Evolutionary conservation across 2,329 filamentous ascomycete species (phyloP), one percentile per base, ranked within the genome.

Genomic region (Fusarium albidum): DNA sequence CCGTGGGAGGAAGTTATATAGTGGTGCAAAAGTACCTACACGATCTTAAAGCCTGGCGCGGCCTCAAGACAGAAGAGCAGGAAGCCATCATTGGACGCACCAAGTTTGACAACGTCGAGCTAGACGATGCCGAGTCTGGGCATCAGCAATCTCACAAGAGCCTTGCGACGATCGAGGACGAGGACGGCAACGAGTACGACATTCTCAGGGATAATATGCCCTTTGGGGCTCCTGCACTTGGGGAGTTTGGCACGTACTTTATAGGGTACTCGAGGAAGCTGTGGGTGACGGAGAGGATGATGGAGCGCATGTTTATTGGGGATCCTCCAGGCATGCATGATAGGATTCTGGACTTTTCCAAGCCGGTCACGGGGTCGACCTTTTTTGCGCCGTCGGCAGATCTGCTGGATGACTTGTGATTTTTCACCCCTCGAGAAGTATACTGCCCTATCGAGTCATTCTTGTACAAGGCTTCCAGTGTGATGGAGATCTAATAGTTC

Each of bases 171-270:
- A 78, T 86, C 31, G 75, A 79, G 37, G 79, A 82, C 49, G 77
- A 79, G 4, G 52, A 75, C 8, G 82, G 81, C 1, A 68, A 73
- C 8, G 82, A 85, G 66, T 70, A 81, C 55, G 77, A 75, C 29
- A 83, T 85, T 33, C 69, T 85, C 3, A 74, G 83, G 0, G 82
- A 85, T 51, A 86, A 85, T 55, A 85, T 85, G 83, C 82, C 83
- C 0, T 85, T 85, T 66, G 83, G 82, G 0, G 79, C 78, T 0
- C 82, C 82, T 0, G 79, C 75, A 0, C 65, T 72, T 0, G 76
- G 74, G 0, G 75, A 84, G 63, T 84, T 79, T 52, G 82, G 82
- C 2, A 85, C 82, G 0, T 85, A 85, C 66, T 85, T 84, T 47
- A 83, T 84, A 43, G 82, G 80, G 0, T 84, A 84, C 62, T 78